phyloP scores from a whole-genome alignment of 164 flowering plant species.

The Warburgia ugandensis region DNA sequence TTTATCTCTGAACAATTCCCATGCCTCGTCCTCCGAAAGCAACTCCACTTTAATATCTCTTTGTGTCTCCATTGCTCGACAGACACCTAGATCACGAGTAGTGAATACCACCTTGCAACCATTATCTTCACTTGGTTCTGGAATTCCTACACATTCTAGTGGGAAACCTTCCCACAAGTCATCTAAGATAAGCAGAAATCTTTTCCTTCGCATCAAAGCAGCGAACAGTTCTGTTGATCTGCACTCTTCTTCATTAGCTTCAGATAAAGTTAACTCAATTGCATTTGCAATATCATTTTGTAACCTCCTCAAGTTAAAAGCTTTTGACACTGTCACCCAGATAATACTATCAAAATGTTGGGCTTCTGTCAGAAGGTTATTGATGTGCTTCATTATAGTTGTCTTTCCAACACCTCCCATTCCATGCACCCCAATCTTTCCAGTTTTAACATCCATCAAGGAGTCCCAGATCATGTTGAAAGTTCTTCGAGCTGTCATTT shows the following conservation, averaged over 20 bases:
- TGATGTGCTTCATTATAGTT: slow-evolving; percentile 11
- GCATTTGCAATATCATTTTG: slow-evolving; percentile 1
- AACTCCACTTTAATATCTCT: slow-evolving; percentile 7
- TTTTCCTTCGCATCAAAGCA: slow-evolving; percentile 3
- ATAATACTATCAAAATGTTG: not conserved
- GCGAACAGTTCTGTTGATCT: slow-evolving; percentile 1
- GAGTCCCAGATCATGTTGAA: not conserved
- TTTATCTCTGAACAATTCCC: slow-evolving; percentile 7
- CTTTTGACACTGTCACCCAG: slow-evolving; percentile 10
- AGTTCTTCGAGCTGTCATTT: not conserved
- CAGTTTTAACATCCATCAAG: not conserved
- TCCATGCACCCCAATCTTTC: slow-evolving; percentile 14
- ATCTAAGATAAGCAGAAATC: slow-evolving; percentile 7
- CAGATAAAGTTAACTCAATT: not conserved
- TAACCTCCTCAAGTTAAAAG: not conserved
- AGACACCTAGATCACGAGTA: slow-evolving; percentile 7
- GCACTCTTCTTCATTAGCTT: not conserved
- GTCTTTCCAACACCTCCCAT: slow-evolving; percentile 18
- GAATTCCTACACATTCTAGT: slow-evolving; percentile 6
- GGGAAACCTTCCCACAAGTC: slow-evolving; percentile 5
- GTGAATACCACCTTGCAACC: slow-evolving; percentile 5
- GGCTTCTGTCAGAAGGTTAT: slow-evolving; percentile 1
- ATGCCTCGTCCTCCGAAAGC: slow-evolving; percentile 10
- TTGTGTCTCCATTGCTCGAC: slow-evolving; percentile 6
- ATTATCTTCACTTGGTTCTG: slow-evolving; percentile 1